Base-by-base conservation (phyloP, 2,329 filamentous ascomycete species). In the Allantophomopsis cytisporea region DNA sequence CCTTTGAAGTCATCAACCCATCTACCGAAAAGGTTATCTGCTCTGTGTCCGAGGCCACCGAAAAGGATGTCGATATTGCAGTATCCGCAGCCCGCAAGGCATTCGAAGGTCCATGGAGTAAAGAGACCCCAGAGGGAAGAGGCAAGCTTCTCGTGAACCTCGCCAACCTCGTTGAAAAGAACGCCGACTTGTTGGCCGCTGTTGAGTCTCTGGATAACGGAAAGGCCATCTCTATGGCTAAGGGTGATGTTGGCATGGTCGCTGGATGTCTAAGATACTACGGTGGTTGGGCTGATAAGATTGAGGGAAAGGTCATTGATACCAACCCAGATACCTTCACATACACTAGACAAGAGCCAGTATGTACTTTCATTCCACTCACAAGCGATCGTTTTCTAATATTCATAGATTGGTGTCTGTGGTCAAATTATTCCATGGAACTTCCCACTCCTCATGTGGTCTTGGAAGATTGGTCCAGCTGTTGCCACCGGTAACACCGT, bases 1-100 rank as follows among this genome's bases (percentile, higher is more conserved):
- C 80, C 50, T 91, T 94, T 57, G 86, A 94, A 65, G 83, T 87
- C 61, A 80, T 91, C 71, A 94, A 94, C 73, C 87, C 87, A 43
- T 56, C 80, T 47, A 85, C 76, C 48, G 88, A 94, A 63, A 78
- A 87, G 62, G 76, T 85, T 55, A 93, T 94, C 67, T 74, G 70
- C 69, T 79, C 78, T 40, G 83, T 94, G 52, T 67, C 76, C 58
- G 87, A 94, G 66, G 88, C 80, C 56, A 83, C 80, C 48, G 86
- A 93, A 70, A 87, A 93, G 70, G 85, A 91, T 65, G 67, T 80
- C 59, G 76, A 79, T 60, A 65, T 87, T 43, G 88, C 88, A 46
- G 88, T 95, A 47, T 67, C 73, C 42, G 87, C 86, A 39, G 88
- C 88, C 49, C 83, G 88, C 59, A 82, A 83, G 62, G 86, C 87